Percentiles rank a stretch among this genome's conserved stretches.
Evolutionary conservation across 805 yeast species (phyloP).

Genomic region (Cyberlindnera suaveolens): DNA sequence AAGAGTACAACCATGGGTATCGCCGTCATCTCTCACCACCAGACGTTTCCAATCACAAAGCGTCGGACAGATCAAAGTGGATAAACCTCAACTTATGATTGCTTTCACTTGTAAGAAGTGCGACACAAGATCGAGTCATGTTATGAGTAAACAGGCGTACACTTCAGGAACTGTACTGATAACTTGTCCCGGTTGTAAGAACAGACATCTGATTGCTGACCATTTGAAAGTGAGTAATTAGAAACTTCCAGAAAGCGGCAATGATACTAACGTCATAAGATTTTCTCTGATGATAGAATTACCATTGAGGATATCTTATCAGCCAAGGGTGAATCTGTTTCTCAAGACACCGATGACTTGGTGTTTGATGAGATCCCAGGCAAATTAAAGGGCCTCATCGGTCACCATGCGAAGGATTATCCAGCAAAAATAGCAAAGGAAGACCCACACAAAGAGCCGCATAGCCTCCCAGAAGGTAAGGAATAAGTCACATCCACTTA

Average conservation of each 20-base stretch:
- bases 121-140: conserved; percentile 75
- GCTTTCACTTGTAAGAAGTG: conserved; percentile 93
- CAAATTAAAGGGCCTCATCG: conserved; percentile 41
- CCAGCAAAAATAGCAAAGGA: conserved; percentile 33
- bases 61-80: conserved; percentile 41
- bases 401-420: conserved; percentile 65
- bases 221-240: conserved; percentile 46
- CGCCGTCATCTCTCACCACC: too few species aligned
- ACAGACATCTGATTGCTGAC: conserved; percentile 88
- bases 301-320: conserved; percentile 75
- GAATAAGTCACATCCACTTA: background rate
- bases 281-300: conserved; percentile 71
- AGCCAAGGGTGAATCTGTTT: conserved; percentile 70
- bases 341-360: conserved; percentile 59
- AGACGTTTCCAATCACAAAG: background rate
- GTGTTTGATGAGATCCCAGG: conserved; percentile 66
- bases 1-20: too few species aligned
- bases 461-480: conserved; percentile 3
- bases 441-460: background rate
- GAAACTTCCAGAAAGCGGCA: conserved; percentile 5
- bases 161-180: conserved; percentile 79
- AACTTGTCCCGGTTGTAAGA: conserved; percentile 87
- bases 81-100: conserved; percentile 75
- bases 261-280: conserved; percentile 31
- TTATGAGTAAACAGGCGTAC: conserved; percentile 91